Conservation (phyloP, 164 flowering plant genomes). For the Malania oleifera region DNA sequence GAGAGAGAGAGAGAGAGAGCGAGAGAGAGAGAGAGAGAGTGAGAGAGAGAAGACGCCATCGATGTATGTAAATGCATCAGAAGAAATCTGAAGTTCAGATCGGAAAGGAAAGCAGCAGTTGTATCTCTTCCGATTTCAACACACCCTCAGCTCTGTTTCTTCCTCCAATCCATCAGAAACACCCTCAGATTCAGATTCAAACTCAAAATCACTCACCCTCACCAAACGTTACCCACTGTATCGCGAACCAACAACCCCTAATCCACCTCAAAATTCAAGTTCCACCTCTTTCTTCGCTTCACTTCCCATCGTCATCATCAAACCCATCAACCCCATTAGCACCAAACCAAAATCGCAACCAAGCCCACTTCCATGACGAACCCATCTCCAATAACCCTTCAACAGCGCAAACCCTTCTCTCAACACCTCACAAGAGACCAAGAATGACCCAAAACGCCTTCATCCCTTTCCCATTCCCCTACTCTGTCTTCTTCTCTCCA, state of each 20-base stretch:
- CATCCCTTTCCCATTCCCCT: slow-evolving; percentile 28
- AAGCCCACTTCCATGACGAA: slow-evolving; percentile 11
- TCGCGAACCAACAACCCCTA: slow-evolving; percentile 1
- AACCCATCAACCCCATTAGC: too few relatives aligned
- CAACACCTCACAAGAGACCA: slow-evolving; percentile 48
- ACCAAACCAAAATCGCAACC: slow-evolving; percentile 8
- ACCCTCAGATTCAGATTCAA: slow-evolving; percentile 8
- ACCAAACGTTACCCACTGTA: slow-evolving; percentile 10
- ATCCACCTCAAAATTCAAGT: slow-evolving; percentile 9
- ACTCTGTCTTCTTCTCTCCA: slow-evolving; percentile 25
- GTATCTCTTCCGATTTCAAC: slow-evolving; percentile 45
- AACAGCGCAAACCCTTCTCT: slow-evolving; percentile 16
- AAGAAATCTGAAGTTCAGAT: slow-evolving; percentile 41
- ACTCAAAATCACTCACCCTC: slow-evolving; percentile 4
- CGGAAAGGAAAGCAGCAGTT: slow-evolving; percentile 34
- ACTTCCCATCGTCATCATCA: slow-evolving; percentile 1
- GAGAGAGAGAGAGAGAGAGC: slow-evolving; percentile 7
- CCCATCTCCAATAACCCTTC: slow-evolving; percentile 12
- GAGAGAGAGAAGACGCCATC: neutral
- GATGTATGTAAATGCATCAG: slow-evolving; percentile 44
- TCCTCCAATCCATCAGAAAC: slow-evolving; percentile 5
- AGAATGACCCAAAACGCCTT: slow-evolving; percentile 33
- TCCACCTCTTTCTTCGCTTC: too few relatives aligned
- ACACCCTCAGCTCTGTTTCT: slow-evolving; percentile 22
- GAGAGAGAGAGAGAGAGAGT: neutral